Evolutionary conservation across 140 eudicot genomes (phyloP).

Genomic region (Ambrosia hybrid): DNA sequence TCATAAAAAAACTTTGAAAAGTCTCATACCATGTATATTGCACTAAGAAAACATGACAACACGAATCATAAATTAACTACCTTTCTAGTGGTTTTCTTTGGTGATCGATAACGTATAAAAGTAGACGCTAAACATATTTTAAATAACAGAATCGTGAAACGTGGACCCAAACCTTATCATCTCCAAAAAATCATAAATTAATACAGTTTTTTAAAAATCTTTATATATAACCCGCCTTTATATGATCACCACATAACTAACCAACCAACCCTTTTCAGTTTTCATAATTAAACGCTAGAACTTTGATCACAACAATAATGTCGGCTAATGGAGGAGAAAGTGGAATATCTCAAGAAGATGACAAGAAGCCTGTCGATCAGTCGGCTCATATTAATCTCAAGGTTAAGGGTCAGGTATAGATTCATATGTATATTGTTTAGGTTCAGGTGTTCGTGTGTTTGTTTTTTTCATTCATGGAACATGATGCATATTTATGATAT

Average conservation of each 20-base stretch:
- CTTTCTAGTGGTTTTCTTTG: no score
- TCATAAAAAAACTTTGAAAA: no score
- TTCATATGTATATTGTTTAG: no score
- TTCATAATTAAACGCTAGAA: slow-evolving; percentile 15
- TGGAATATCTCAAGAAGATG: slow-evolving; percentile 42
- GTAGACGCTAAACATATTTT: no score
- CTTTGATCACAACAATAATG: slow-evolving; percentile 14
- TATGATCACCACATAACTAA: background rate
- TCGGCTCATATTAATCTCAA: slow-evolving; percentile 54
- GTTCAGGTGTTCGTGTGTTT: no score
- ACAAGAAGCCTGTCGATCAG: slow-evolving; percentile 54
- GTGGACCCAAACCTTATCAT: background rate
- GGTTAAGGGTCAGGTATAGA: slow-evolving; percentile 59
- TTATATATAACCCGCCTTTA: slow-evolving; percentile 25
- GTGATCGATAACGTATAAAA: no score
- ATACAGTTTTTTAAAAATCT: slow-evolving; percentile 32
- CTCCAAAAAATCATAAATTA: background rate
- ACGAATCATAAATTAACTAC: no score
- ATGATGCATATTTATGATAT: no score
- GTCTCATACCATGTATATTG: no score
- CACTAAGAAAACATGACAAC: no score
- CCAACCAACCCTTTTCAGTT: background rate
- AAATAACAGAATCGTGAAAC: background rate
- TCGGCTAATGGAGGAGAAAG: slow-evolving; percentile 34
- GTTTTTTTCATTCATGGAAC: no score